A percentile compares a stretch with the other conserved stretches of the same genome.
phyloP scores from a whole-genome alignment of 768 basidiomycete genomes.

The Leccinum subtestaceum region DNA sequence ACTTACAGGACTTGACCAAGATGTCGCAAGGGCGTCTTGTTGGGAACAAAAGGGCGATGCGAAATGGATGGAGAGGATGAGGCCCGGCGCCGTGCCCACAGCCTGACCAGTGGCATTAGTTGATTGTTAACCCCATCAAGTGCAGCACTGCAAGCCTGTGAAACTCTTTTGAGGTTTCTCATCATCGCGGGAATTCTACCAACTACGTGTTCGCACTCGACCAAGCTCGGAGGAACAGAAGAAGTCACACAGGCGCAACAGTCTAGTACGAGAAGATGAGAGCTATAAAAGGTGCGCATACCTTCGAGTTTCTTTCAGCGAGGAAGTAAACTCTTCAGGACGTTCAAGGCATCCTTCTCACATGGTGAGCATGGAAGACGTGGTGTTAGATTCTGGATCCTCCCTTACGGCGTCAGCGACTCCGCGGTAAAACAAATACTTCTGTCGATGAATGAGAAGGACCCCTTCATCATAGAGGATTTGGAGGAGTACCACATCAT shows the following conservation, averaged over 20 bases:
- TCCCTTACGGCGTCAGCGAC: slow-evolving; percentile 48
- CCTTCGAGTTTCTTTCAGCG: slow-evolving; percentile 5
- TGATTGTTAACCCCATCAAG: background rate
- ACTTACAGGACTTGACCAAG: slow-evolving; percentile 20
- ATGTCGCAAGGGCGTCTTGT: slow-evolving; percentile 13
- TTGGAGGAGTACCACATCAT: slow-evolving; percentile 81
- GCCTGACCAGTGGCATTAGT: background rate
- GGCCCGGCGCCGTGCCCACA: slow-evolving; percentile 1
- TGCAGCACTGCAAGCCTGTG: background rate
- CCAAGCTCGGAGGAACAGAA: background rate
- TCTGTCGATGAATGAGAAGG: slow-evolving; percentile 75
- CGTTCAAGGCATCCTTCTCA: slow-evolving; percentile 57
- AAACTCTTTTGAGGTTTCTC: slow-evolving; percentile 12
- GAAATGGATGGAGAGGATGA: background rate
- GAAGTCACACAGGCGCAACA: background rate
- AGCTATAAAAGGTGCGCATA: slow-evolving; percentile 56
- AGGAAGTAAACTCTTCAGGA: slow-evolving; percentile 5
- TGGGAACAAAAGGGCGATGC: slow-evolving; percentile 3
- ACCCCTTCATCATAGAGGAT: slow-evolving; percentile 83
- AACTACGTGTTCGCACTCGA: slow-evolving; percentile 2
- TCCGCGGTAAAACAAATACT: slow-evolving; percentile 89
- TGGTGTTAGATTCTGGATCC: background rate
- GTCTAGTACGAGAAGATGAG: slow-evolving; percentile 41
- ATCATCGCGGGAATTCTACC: slow-evolving; percentile 9
- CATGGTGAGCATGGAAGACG: slow-evolving; percentile 46